These are phyloP conservation scores for Phoma sp. DNA, from an alignment of 2,329 filamentous ascomycete genomes.

Conservation along the genomic window DNA sequence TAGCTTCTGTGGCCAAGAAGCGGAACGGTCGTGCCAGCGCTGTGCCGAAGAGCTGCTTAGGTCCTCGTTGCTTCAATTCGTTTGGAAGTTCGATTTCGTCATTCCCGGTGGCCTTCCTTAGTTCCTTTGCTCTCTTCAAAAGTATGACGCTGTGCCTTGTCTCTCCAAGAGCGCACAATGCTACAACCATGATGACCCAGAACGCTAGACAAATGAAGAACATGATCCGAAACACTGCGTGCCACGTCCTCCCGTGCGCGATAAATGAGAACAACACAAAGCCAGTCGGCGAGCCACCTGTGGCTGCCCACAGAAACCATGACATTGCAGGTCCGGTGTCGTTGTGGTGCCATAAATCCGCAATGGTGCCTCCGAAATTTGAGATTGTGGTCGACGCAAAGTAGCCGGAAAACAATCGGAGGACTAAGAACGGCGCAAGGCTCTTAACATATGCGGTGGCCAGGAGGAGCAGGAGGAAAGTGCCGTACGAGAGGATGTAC, in stretches of 20 bases:
- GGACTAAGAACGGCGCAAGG: constrained; percentile 51
- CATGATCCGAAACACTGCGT: constrained; percentile 55
- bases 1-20: constrained; percentile 56
- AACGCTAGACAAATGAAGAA: constrained; percentile 54
- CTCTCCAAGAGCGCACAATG: constrained; percentile 49
- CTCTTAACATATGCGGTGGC: constrained; percentile 53
- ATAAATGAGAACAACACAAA: constrained; percentile 57
- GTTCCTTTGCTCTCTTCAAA: constrained; percentile 38
- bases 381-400: constrained; percentile 51
- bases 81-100: constrained; percentile 44
- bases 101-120: constrained; percentile 37
- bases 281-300: constrained; percentile 54
- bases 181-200: constrained; percentile 52
- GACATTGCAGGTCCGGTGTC: constrained; percentile 52
- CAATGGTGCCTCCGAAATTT: constrained; percentile 54
- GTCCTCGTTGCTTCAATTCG: constrained; percentile 48
- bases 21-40: constrained; percentile 56
- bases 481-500: constrained; percentile 52
- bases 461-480: constrained; percentile 53
- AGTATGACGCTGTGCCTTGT: constrained; percentile 56
- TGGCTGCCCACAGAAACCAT: constrained; percentile 56
- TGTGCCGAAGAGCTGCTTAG: constrained; percentile 50
- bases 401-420: constrained; percentile 55
- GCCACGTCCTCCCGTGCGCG: constrained; percentile 53
- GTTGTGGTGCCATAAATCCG: constrained; percentile 53